Evolutionary conservation across 106 monocot species (phyloP).

Genomic region (Chionographis japonica): DNA sequence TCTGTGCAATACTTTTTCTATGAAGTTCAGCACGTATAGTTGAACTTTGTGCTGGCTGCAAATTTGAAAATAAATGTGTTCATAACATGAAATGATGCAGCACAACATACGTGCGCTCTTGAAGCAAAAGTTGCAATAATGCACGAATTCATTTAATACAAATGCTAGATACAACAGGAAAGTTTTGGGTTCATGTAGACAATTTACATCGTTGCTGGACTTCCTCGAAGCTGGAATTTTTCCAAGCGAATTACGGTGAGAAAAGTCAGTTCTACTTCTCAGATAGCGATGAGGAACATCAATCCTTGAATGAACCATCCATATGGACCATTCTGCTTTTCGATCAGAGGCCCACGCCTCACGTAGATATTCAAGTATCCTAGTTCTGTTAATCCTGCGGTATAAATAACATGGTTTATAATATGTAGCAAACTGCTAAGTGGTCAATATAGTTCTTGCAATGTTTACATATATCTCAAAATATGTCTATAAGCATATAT

Average conservation of each 20-base stretch:
- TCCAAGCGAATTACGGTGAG: slow-evolving; percentile 53
- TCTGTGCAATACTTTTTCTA: slow-evolving; percentile 88
- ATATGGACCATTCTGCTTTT: slow-evolving; percentile 97
- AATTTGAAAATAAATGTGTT: slow-evolving; percentile 12
- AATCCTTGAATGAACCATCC: slow-evolving; percentile 92
- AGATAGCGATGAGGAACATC: slow-evolving; percentile 90
- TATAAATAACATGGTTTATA: slow-evolving; percentile 1
- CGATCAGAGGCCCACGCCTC: slow-evolving; percentile 69
- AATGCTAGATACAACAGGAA: neutral
- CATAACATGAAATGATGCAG: neutral
- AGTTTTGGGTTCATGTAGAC: neutral
- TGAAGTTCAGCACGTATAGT: slow-evolving; percentile 79
- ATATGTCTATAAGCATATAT: no score
- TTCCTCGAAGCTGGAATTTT: slow-evolving; percentile 52
- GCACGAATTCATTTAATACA: no score
- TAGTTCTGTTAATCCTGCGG: slow-evolving; percentile 58
- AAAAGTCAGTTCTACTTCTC: slow-evolving; percentile 70
- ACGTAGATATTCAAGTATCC: slow-evolving; percentile 66
- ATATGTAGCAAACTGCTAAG: neutral
- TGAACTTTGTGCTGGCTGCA: slow-evolving; percentile 73
- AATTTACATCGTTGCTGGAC: slow-evolving; percentile 66
- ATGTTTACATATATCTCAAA: no score
- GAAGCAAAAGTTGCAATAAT: no score
- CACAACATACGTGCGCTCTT: neutral
- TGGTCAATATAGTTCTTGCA: no score